These are phyloP conservation scores for Eucalyptus shirleyi DNA, from an alignment of 345 rosid species.

Conservation along the genomic window DNA sequence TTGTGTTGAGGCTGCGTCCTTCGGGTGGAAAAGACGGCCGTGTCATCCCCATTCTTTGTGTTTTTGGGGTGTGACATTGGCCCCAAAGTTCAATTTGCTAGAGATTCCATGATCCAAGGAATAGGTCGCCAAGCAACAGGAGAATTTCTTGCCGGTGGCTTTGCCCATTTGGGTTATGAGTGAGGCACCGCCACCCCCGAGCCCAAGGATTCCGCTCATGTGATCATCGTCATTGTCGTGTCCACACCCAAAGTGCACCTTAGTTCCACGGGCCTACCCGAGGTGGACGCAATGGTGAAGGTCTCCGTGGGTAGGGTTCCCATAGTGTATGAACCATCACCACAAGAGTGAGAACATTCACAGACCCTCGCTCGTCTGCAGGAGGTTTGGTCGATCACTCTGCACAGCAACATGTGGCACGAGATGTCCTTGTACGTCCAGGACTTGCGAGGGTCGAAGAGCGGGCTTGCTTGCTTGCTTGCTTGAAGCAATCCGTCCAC, in stretches of 20 bases:
- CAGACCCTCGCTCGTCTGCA: not conserved
- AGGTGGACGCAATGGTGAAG: too few species aligned
- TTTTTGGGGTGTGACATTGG: too few species aligned
- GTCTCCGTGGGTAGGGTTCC: too few species aligned
- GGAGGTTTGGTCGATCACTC: not conserved
- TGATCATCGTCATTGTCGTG: too few species aligned
- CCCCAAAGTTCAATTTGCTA: slow-evolving; percentile 10
- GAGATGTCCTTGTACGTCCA: not conserved
- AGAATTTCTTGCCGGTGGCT: slow-evolving; percentile 7
- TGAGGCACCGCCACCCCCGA: too few species aligned
- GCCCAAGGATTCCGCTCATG: too few species aligned
- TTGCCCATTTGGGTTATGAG: too few species aligned
- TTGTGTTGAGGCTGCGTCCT: too few species aligned
- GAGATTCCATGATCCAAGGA: not conserved
- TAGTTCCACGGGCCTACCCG: too few species aligned
- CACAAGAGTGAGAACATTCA: not conserved
- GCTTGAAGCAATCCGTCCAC: slow-evolving; percentile 5
- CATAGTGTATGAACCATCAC: not conserved
- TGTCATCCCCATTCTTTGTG: too few species aligned
- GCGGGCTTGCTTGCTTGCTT: not conserved
- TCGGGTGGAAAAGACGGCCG: too few species aligned
- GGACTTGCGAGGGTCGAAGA: slow-evolving; percentile 3
- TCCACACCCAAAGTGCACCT: too few species aligned
- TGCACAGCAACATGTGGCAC: not conserved
- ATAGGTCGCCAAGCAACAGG: slow-evolving; percentile 36